Evolutionary conservation across 1,284 basidiomycete genomes (phyloP).

Genomic region (Violaceomyces palustris): DNA sequence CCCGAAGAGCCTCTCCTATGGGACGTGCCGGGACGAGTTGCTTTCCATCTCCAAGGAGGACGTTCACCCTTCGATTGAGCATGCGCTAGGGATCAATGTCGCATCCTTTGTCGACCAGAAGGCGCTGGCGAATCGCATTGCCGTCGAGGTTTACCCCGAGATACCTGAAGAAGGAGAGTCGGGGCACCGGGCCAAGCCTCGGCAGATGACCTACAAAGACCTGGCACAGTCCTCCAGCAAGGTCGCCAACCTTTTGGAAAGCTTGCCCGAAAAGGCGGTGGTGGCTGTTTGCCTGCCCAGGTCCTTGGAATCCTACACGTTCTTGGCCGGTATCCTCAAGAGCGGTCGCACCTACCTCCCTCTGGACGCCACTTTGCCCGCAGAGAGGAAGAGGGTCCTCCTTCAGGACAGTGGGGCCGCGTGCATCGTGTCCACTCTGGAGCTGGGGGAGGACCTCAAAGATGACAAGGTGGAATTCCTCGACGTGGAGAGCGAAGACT

Average conservation of each 20-base stretch:
- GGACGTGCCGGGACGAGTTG: too few species aligned
- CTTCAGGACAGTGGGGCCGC: slow-evolving; percentile 32
- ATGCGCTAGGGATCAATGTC: background rate
- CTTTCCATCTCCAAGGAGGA: too few species aligned
- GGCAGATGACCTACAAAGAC: slow-evolving; percentile 22
- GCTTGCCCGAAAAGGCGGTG: slow-evolving; percentile 18
- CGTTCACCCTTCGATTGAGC: too few species aligned
- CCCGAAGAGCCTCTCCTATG: too few species aligned
- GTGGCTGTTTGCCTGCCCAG: slow-evolving; percentile 39
- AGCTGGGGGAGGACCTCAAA: background rate
- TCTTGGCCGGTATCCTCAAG: slow-evolving; percentile 33
- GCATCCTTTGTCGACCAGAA: too few species aligned
- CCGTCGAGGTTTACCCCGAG: slow-evolving; percentile 25
- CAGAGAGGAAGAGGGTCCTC: slow-evolving; percentile 43
- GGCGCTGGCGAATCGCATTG: too few species aligned
- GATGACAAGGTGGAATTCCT: too few species aligned
- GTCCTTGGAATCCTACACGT: slow-evolving; percentile 36
- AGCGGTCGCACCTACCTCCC: slow-evolving; percentile 48
- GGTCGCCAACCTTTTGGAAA: slow-evolving; percentile 10
- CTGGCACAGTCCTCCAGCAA: slow-evolving; percentile 16
- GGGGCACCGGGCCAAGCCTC: background rate
- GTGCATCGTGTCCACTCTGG: slow-evolving; percentile 13
- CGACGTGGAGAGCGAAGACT: too few species aligned
- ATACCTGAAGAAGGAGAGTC: slow-evolving; percentile 7
- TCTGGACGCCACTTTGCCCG: slow-evolving; percentile 48